Conservation (phyloP, 2,329 filamentous ascomycete species). For the Hypoxylon rubiginosum region DNA sequence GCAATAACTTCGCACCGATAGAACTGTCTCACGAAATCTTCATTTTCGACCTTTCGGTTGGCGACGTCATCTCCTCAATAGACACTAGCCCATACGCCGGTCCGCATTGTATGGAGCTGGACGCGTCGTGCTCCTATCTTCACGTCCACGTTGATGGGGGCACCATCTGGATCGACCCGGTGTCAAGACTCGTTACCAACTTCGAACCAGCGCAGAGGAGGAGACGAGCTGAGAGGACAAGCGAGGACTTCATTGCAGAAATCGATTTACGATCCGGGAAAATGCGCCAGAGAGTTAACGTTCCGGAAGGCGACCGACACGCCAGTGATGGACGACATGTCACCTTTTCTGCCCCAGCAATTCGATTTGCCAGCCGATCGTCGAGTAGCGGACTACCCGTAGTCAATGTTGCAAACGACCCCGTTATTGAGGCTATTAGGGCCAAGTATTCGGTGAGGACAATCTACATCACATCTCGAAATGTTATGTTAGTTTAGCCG, state of each 20-base stretch:
- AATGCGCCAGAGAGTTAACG: slow-evolving; percentile 47
- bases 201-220: slow-evolving; percentile 35
- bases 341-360: slow-evolving; percentile 45
- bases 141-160: slow-evolving; percentile 44
- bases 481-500: slow-evolving; percentile 45
- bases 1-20: slow-evolving; percentile 45
- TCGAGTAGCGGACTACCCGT: slow-evolving; percentile 46
- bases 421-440: slow-evolving; percentile 42
- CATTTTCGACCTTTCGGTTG: slow-evolving; percentile 42
- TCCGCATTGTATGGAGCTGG: slow-evolving; percentile 46
- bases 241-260: slow-evolving; percentile 47
- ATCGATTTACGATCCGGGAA: slow-evolving; percentile 47
- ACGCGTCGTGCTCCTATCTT: slow-evolving; percentile 42
- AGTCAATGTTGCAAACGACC: slow-evolving; percentile 42
- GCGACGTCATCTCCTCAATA: slow-evolving; percentile 35
- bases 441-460: slow-evolving; percentile 42
- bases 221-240: slow-evolving; percentile 22
- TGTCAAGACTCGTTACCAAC: slow-evolving; percentile 36
- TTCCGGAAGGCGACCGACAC: slow-evolving; percentile 42
- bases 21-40: slow-evolving; percentile 43
- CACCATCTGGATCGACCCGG: slow-evolving; percentile 44
- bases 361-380: slow-evolving; percentile 45
- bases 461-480: slow-evolving; percentile 46
- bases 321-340: slow-evolving; percentile 43
- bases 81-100: slow-evolving; percentile 45